Base-by-base conservation (phyloP, 1,139 yeast species). In the Hemisphaericaspora subhashii region DNA sequence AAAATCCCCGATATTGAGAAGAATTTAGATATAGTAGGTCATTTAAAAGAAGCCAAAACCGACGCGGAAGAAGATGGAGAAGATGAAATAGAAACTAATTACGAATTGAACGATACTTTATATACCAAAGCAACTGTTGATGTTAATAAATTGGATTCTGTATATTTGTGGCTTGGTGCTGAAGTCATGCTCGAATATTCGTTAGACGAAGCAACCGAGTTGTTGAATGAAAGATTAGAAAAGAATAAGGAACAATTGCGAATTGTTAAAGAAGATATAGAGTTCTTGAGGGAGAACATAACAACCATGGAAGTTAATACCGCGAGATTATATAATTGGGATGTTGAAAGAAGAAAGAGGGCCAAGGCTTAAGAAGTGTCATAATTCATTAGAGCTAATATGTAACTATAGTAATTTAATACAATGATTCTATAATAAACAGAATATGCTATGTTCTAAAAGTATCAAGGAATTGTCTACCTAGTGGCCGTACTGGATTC, bases 271-370 rank as follows among this genome's bases (percentile, higher is more conserved):
- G 96, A 88, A 53, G 98, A 92, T 60, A 72, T 92, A 50, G 95
- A 87, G 54, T 92, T 83, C 54, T 69, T 94, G 53, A 77, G 95
- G 54, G 95, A 90, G 50, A 89, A 90, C 55, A 90, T 92, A 48
- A 92, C 99, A 16, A 90, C 98, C 3, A 87, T 92, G 92, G 98
- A 92, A 62, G 99, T 92, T 38, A 92, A 92, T 57, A 88, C 96
- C 13, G 98, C 98, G 2, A 76, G 98, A 50, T 80, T 89, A 40
- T 90, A 90, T 60, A 92, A 92, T 58, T 90, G 96, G 96, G 96
- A 89, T 57, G 96, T 92, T 8, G 92, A 86, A 55, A 76, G 88
- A 65, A 79, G 96, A 57, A 79, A 77, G 53, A 71, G 67, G 44
- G 42, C 60, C 36, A 68, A 71, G 46, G 56, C 61, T n/a, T 27